Percentiles rank a stretch among this genome's conserved stretches.
These are phyloP conservation scores for Trichosphaerium sp. DNA, from an alignment of 78 protist species.

Conservation along the genomic window DNA sequence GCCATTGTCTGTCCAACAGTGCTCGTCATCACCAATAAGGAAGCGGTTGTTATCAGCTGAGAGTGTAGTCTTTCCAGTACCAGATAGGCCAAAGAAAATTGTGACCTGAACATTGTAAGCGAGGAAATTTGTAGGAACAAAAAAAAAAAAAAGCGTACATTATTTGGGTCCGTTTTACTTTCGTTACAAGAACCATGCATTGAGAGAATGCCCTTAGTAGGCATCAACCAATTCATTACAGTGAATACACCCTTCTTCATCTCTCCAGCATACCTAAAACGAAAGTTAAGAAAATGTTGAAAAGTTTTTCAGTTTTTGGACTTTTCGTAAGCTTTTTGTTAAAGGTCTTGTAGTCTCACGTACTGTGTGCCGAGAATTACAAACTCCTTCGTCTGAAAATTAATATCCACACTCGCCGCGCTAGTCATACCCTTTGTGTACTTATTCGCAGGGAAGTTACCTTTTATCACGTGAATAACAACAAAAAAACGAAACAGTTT, in stretches of 20 bases:
- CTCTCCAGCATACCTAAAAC: slow-evolving; percentile 80
- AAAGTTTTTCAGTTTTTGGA: background rate
- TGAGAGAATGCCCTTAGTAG: slow-evolving; percentile 73
- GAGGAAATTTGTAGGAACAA: background rate
- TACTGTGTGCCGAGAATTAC: slow-evolving; percentile 88
- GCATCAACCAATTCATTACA: slow-evolving; percentile 81
- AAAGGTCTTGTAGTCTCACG: background rate
- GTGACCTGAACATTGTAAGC: slow-evolving; percentile 31
- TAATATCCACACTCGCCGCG: slow-evolving; percentile 53
- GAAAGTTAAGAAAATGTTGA: background rate
- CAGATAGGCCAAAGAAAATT: slow-evolving; percentile 87
- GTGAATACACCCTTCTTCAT: slow-evolving; percentile 95
- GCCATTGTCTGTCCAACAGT: slow-evolving; percentile 86
- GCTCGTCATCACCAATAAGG: slow-evolving; percentile 97
- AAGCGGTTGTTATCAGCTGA: slow-evolving; percentile 83
- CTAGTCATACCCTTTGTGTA: slow-evolving; percentile 70
- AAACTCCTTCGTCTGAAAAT: slow-evolving; percentile 57
- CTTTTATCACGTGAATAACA: too few species aligned
- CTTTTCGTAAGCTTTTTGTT: background rate
- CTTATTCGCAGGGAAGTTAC: slow-evolving; percentile 75
- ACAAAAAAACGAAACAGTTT: too few species aligned
- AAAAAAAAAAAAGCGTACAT: background rate
- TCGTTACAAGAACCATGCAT: slow-evolving; percentile 79
- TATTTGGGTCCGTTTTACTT: slow-evolving; percentile 19
- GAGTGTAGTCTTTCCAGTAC: slow-evolving; percentile 97